Base-by-base conservation (phyloP, 164 flowering plant genomes). In the Chimonanthus salicifolius region DNA sequence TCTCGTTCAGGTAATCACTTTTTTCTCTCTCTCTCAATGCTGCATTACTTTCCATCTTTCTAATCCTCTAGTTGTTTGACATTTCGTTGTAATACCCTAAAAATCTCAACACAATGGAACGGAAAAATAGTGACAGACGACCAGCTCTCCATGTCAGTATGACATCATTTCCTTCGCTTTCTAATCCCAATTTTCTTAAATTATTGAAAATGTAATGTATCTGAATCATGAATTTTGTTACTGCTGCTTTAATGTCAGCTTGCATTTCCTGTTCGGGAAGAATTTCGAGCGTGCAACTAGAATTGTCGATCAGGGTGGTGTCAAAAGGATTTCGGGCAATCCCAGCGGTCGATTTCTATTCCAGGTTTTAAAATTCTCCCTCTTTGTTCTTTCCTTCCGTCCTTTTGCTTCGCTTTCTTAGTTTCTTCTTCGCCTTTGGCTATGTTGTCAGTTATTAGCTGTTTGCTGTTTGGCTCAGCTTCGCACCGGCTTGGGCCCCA, bases 191-290 rank as follows among this genome's bases (percentile, higher is more conserved):
- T 45, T 11, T 8, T 46, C 71, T 45, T 0, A 6, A 58, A 0
- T 44, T 47, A 49, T 7, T 33, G 16, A 47, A 8, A 20, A 20
- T 64, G 33, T 65, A 20, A 10, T 65, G 15, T 65, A 8, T 44
- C 44, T 65, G 43, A 58, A 65, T 13, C 21, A 66, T 3, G 16
- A 68, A 33, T 33, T 33, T 33, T 33, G 33, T 33, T 62, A 11
- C 3, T 49, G 66, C 46, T 47, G 0, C 62, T 63, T 48, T 45
- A 49, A 74, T 58, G 47, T 46, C 83, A 95, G 99, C 67, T 83
- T 95, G 87, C 91, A 89, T 82, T 91, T 95, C 82, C 77, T 95
- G 80, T 93, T 88, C 72, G 99, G 97, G 69, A 95, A 95, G 78
- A 95, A 95, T 80, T 82, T 93, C 33, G 99, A 95, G 85, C 80